Evolutionary conservation across 2,329 filamentous ascomycete species (phyloP), one percentile per base, ranked within the genome.

Genomic region (Alternaria novae-zelandiae): DNA sequence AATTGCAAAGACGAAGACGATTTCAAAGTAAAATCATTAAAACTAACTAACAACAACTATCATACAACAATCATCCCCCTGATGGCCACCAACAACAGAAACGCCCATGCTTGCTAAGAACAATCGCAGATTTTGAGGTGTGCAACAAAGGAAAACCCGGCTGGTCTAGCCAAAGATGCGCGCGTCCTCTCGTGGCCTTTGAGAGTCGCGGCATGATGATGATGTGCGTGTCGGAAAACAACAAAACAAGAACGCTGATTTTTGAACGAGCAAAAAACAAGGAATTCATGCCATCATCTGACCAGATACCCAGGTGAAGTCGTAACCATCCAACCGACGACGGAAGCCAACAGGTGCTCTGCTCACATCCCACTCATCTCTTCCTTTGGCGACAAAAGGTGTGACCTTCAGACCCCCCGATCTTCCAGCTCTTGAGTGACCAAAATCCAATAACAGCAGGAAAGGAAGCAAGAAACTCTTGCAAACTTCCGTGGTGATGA

Each of bases 351-450:
- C n/a, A n/a, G n/a, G n/a, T n/a, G n/a, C n/a, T n/a, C n/a, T n/a
- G n/a, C n/a, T n/a, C n/a, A n/a, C n/a, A n/a, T n/a, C n/a, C n/a
- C n/a, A n/a, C n/a, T n/a, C n/a, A n/a, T n/a, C n/a, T n/a, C 17
- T 56, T 28, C 17, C 30, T 44, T 57, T 11, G 41, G 46, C 11
- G 12, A 54, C 47, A 59, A 59, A 62, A 43, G 51, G 43, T 46
- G 30, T 57, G 47, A 59, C 72, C 65, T 73, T 76, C 71, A 59
- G 68, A 74, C 73, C 74, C 74, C 74, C 74, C 74, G 74, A 77
- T 74, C 72, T 65, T 75, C 67, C 63, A 69, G 71, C 61, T 61
- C 57, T 64, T 64, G 25, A 54, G 56, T 49, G 10, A 21, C 20
- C 49, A 12, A 53, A 9, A 6, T 53, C 28, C 20, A 53, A 23